Conservation (phyloP, 1,284 basidiomycete genomes). For the Rhodotorula sp. region DNA sequence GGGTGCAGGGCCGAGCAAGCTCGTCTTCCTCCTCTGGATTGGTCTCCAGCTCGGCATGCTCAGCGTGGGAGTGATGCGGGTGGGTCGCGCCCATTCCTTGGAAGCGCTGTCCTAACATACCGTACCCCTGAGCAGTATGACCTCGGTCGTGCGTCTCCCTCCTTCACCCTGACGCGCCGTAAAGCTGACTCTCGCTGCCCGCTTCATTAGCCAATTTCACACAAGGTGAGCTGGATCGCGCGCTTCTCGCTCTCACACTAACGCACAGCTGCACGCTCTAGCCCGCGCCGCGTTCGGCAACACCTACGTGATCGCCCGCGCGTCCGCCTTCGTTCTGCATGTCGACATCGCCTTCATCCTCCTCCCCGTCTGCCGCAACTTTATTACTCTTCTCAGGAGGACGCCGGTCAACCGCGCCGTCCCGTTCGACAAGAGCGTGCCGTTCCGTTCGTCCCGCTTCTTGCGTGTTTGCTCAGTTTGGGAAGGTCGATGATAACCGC, state of each 20-base stretch:
- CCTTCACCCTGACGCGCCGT: background rate
- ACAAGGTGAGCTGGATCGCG: constrained; percentile 24
- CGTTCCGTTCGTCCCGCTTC: constrained; percentile 32
- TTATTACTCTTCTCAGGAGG: constrained; percentile 77
- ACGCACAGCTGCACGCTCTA: constrained; percentile 1
- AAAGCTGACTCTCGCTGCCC: background rate
- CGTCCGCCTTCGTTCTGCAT: constrained; percentile 80
- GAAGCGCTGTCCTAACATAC: background rate
- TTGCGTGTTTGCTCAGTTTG: background rate
- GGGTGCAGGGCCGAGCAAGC: background rate
- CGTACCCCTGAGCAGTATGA: constrained; percentile 55
- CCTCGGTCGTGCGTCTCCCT: constrained; percentile 47
- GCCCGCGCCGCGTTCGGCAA: constrained; percentile 68
- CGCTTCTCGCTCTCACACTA: constrained; percentile 47
- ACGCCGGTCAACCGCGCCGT: constrained; percentile 80
- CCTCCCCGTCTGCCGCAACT: constrained; percentile 85
- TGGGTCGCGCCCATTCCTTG: background rate
- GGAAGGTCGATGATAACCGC: background rate
- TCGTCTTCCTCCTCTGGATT: constrained; percentile 54
- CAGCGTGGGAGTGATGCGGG: constrained; percentile 69
- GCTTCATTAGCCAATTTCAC: constrained; percentile 43
- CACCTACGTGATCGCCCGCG: constrained; percentile 69
- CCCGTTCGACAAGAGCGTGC: constrained; percentile 55
- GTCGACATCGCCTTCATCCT: constrained; percentile 87
- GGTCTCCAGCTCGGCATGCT: constrained; percentile 73